A percentile compares a stretch with the other conserved stretches of the same genome.
phyloP scores from a whole-genome alignment of 805 yeast species.

The Lipomyces chichibuensis region DNA sequence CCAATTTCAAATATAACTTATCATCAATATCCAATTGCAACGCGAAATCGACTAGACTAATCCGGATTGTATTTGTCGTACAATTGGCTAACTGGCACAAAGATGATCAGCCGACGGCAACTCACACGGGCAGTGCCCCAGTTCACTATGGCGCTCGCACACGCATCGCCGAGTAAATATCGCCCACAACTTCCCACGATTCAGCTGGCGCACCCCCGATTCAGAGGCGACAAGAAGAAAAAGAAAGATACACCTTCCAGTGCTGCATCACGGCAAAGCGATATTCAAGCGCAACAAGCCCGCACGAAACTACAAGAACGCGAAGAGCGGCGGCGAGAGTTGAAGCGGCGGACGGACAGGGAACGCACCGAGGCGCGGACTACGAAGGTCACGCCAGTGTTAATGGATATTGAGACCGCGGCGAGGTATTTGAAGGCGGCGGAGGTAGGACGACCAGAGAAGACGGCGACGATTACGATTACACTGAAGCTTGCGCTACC shows the following conservation, averaged over 20 bases:
- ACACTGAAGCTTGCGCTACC: conserved; percentile 69
- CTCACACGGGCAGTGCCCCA: background rate
- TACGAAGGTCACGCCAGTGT: conserved; percentile 59
- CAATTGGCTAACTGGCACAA: background rate
- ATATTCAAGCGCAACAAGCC: background rate
- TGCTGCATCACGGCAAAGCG: conserved; percentile 2
- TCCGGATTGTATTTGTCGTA: background rate
- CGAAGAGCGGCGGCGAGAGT: conserved; percentile 40
- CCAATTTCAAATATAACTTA: background rate
- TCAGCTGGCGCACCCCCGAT: conserved; percentile 1
- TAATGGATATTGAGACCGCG: conserved; percentile 63
- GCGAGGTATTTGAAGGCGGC: conserved; percentile 80
- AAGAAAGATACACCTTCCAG: background rate
- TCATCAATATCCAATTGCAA: background rate
- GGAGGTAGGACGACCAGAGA: conserved; percentile 80
- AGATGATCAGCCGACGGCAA: conserved; percentile 1
- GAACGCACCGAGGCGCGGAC: conserved; percentile 47
- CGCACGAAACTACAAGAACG: conserved; percentile 32
- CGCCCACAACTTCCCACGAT: conserved; percentile 1
- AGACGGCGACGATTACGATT: conserved; percentile 70
- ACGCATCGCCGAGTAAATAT: background rate
- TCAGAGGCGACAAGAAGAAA: conserved; percentile 2
- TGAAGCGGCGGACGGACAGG: conserved; percentile 35
- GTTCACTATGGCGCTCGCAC: background rate
- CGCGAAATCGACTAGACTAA: background rate